Percentiles rank a stretch among this genome's conserved stretches.
phyloP scores from a whole-genome alignment of 1,284 basidiomycete species.

The Melanopsichium pennsylvanicum region DNA sequence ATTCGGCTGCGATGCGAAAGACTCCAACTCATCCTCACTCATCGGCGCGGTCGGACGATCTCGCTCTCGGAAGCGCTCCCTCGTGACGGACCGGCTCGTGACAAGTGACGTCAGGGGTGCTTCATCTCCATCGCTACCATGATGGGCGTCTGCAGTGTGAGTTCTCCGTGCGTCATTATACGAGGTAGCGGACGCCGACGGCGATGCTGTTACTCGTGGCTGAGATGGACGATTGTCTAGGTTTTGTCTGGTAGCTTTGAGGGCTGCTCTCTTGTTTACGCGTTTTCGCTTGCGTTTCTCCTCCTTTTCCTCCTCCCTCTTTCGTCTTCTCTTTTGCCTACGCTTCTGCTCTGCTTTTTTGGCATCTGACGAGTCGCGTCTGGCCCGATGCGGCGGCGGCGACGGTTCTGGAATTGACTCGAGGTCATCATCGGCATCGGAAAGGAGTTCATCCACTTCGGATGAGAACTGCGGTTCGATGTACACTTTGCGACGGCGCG shows the following conservation, averaged over 20 bases:
- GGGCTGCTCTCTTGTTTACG: slow-evolving; percentile 7
- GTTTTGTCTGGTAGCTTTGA: slow-evolving; percentile 1
- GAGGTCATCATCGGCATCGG: slow-evolving; percentile 14
- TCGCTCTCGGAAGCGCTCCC: neutral
- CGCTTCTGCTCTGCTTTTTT: neutral
- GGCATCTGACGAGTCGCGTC: neutral
- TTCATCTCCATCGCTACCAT: neutral
- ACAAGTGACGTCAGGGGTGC: slow-evolving; percentile 5
- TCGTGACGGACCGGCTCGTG: neutral
- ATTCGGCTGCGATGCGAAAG: slow-evolving; percentile 5
- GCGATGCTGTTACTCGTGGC: neutral
- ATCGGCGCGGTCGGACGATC: neutral
- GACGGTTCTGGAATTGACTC: neutral
- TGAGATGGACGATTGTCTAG: neutral
- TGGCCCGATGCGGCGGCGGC: neutral
- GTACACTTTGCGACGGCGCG: neutral
- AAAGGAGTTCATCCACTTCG: slow-evolving; percentile 16
- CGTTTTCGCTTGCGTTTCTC: slow-evolving; percentile 7
- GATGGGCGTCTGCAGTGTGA: no score
- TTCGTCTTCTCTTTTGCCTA: neutral
- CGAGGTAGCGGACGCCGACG: neutral
- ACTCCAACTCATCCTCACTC: slow-evolving; percentile 27
- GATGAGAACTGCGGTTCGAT: neutral
- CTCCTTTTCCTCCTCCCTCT: slow-evolving; percentile 2
- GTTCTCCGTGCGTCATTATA: no score